Percentiles rank a stretch among this genome's conserved stretches.
These are phyloP conservation scores for Cercospora nicotianae DNA, from an alignment of 2,329 filamentous ascomycete species.

Conservation along the genomic window DNA sequence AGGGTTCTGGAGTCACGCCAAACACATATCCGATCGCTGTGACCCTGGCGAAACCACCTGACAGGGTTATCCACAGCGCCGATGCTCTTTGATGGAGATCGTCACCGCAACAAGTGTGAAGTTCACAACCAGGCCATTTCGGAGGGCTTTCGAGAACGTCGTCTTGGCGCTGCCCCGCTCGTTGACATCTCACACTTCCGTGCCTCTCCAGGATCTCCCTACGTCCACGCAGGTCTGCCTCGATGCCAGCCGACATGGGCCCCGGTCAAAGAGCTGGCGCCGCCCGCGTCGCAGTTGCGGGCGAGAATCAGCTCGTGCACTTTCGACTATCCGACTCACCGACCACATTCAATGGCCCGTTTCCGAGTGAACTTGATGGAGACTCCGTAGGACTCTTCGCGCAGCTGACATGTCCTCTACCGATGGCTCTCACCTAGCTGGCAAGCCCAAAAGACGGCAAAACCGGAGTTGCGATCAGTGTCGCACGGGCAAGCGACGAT, in stretches of 20 bases:
- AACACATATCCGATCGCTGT: background rate
- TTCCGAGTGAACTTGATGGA: background rate
- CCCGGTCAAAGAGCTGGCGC: background rate
- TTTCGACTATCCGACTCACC: background rate
- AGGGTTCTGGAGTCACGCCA: background rate
- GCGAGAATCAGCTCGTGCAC: constrained; percentile 1
- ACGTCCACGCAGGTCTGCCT: background rate
- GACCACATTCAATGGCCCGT: background rate
- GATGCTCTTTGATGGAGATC: background rate
- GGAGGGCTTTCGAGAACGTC: background rate
- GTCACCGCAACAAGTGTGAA: background rate
- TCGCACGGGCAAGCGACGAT: constrained; percentile 19
- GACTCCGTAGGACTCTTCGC: background rate
- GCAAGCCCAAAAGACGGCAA: constrained; percentile 17
- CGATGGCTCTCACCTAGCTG: constrained; percentile 10
- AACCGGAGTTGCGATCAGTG: constrained; percentile 23
- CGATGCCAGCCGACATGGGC: constrained; percentile 4
- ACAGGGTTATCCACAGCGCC: background rate
- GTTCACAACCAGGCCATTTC: background rate
- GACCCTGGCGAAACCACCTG: background rate
- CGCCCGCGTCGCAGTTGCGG: background rate
- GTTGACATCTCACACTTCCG: background rate
- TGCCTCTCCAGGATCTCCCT: constrained; percentile 3
- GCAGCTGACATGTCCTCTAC: constrained; percentile 7
- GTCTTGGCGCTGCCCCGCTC: constrained; percentile 1